Evolutionary conservation across 495 filamentous ascomycete genomes (phyloP), one percentile per base, ranked within the genome.

Genomic region (Lasiosphaeria hispida): DNA sequence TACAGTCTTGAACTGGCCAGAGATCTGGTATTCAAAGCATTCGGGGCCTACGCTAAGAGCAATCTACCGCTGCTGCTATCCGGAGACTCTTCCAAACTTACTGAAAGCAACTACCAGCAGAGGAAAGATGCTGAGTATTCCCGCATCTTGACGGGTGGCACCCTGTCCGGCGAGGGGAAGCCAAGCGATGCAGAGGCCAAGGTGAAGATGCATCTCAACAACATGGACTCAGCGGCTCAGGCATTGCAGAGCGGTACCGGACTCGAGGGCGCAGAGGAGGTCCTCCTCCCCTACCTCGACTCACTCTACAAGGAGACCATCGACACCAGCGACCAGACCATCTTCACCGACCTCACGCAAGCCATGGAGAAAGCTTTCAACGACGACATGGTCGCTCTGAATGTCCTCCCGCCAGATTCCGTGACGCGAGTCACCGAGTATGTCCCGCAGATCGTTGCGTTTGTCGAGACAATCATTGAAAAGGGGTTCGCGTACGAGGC

Each of bases 381-480:
- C 50, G 81, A 86, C 17, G 94, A 98, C 66, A 90, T 98, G 85
- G 76, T 80, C 48, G 85, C 84, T 7, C 76, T 98, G 54, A 97
- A 98, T 62, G 90, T 95, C 9, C 81, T 92, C 15, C 80, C 84
- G 34, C 92, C 94, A 0, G 88, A 94, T 63, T 82, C 83, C 15
- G 69, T 96, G 18, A 97, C 91, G 1, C 78, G 93, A 39, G 94
- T 97, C 7, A 96, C 90, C 3, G 90, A 96, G 63, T 97, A 92
- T 53, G 89, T 90, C 9, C 82, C 83, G 0, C 84, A 96, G 69
- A 96, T 97, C 61, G 89, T 75, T 47, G 61, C 59, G 13, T 80
- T 80, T 33, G 89, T 96, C 5, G 80, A 90, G 62, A 80, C 79
- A 53, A 87, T 98, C 42, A 79, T 96, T 10, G 65, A 85, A n/a